Evolutionary conservation across 2,329 filamentous ascomycete species (phyloP).

Genomic region (Proliferodiscus dingleyae): DNA sequence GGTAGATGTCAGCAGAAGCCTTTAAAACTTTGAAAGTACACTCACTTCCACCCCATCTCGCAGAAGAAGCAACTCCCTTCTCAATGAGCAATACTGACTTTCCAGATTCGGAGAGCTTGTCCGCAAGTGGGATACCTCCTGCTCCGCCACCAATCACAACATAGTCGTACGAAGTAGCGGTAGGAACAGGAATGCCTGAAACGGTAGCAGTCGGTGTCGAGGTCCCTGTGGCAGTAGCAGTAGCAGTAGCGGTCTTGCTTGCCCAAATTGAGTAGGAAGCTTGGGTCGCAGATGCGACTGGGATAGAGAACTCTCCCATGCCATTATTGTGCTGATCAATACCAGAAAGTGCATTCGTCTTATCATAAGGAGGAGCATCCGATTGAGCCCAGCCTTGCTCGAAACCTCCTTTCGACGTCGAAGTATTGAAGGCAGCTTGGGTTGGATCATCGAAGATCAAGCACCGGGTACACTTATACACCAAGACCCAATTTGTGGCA

Average conservation of each 20-base stretch:
- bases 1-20: conserved; percentile 4
- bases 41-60: conserved; percentile 54
- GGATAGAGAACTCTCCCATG: conserved; percentile 48
- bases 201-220: conserved; percentile 42
- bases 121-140: conserved; percentile 50
- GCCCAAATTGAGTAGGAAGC: conserved; percentile 32
- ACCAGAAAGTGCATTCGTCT: conserved; percentile 39
- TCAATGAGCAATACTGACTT: conserved; percentile 61
- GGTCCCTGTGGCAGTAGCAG: conserved; percentile 28
- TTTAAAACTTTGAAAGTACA: background rate
- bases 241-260: conserved; percentile 26
- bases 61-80: conserved; percentile 56
- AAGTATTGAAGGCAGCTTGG: conserved; percentile 35
- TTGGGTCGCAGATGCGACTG: conserved; percentile 40
- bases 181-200: conserved; percentile 41
- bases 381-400: conserved; percentile 55
- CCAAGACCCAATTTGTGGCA: conserved; percentile 52
- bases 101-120: conserved; percentile 56
- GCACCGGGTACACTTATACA: conserved; percentile 61
- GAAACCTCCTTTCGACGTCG: conserved; percentile 40
- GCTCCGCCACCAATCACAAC: conserved; percentile 51
- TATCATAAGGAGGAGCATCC: conserved; percentile 33
- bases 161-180: conserved; percentile 46
- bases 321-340: conserved; percentile 52
- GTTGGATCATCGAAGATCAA: conserved; percentile 49